Base-by-base conservation (phyloP, 495 filamentous ascomycete genomes). In the Chaetomidium leptoderma region DNA sequence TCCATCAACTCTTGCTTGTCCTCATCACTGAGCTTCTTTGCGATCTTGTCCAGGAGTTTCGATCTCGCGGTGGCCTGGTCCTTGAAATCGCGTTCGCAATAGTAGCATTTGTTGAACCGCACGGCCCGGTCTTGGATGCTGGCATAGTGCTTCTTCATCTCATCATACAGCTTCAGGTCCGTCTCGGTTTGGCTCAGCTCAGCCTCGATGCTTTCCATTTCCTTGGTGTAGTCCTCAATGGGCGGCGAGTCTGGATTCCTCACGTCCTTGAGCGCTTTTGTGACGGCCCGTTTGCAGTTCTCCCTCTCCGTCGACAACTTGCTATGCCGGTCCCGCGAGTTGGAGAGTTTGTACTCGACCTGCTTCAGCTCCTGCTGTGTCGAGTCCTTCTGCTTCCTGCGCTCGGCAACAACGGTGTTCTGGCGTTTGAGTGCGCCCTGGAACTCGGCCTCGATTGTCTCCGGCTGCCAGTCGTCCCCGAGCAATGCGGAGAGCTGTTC, bases 301-400 rank as follows among this genome's bases (percentile, higher is more conserved):
- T 83, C 76, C 57, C 83, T 77, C 55, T 92, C 86, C 44, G 81
- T 77, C 29, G 82, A 74, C 51, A 86, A 85, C 64, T 83, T 82
- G 44, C 76, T 83, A 26, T 88, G 71, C 47, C 76, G 83, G 19
- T 83, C 82, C 30, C 81, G 79, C 13, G 73, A 68, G 43, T 76
- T 84, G 16, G 81, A 85, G n/a, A 96, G 75, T 65, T 86, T 90
- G 67, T 81, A 89, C 59, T 93, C 85, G 21, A 89, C 70, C 51
- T 92, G 85, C 64, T 90, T 86, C 10, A 93, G 76, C 53, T 95
- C 85, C 65, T 86, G 79, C 63, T 78, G 83, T 9, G 83, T 77
- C 23, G 76, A 75, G 47, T 96, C 90, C 39, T 89, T 86, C 40
- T 84, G 74, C 44, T 80, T 77, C 63, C 88, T 84, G 3, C 83